These are phyloP conservation scores for Aurinia saxatilis DNA, from an alignment of 345 rosid genomes.

Conservation along the genomic window DNA sequence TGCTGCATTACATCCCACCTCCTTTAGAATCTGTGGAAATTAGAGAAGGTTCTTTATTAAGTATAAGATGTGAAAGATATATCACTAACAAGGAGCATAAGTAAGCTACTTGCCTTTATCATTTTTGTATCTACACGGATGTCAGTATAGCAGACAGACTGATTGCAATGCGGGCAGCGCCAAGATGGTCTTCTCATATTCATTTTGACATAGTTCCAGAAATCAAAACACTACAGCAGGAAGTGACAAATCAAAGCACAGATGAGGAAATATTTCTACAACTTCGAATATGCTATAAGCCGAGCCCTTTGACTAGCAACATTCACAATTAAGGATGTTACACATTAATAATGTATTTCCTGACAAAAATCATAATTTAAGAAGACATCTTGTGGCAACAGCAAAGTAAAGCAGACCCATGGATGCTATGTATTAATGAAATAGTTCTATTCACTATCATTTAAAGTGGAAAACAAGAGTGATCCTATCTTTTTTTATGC, in stretches of 20 bases:
- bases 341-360: not conserved
- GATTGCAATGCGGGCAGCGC: constrained; percentile 97
- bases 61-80: not conserved
- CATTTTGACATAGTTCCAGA: constrained; percentile 55
- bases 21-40: constrained; percentile 59
- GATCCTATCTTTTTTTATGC: not conserved
- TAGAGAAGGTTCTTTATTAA: not conserved
- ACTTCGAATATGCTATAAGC: not conserved
- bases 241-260: not conserved
- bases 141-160: constrained; percentile 58
- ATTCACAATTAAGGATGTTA: not conserved
- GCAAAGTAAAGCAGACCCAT: not conserved
- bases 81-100: not conserved
- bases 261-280: not conserved
- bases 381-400: not conserved
- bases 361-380: not conserved
- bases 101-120: constrained; percentile 56
- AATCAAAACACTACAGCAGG: constrained; percentile 80
- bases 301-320: not conserved
- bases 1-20: constrained; percentile 44
- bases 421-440: not conserved
- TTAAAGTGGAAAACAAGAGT: not conserved
- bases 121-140: constrained; percentile 72
- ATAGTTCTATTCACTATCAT: not conserved
- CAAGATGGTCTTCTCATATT: constrained; percentile 80